phyloP scores from a whole-genome alignment of 140 eudicot genomes.

The Stevia rebaudiana region DNA sequence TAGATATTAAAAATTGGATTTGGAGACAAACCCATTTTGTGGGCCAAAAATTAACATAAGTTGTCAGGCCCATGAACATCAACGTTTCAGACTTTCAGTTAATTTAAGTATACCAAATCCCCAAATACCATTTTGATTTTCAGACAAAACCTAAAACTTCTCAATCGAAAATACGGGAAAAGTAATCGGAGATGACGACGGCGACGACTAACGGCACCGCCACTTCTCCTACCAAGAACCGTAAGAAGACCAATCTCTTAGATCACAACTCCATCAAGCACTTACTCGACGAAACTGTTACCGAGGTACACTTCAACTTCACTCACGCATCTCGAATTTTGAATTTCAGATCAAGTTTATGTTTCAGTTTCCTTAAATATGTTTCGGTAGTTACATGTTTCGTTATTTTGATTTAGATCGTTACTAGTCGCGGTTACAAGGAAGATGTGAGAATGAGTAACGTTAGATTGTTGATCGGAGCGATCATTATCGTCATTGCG shows the following conservation, averaged over 20 bases:
- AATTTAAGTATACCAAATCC: slow-evolving; percentile 9
- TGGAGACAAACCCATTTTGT: too few species aligned
- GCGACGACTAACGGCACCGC: slow-evolving; percentile 31
- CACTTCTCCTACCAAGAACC: slow-evolving; percentile 27
- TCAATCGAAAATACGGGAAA: slow-evolving; percentile 32
- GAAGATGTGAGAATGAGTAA: slow-evolving; percentile 94
- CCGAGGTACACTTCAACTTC: slow-evolving; percentile 53
- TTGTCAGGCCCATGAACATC: slow-evolving; percentile 8
- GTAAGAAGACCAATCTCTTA: slow-evolving; percentile 62
- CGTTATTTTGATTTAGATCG: slow-evolving; percentile 42
- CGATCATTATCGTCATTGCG: slow-evolving; percentile 62
- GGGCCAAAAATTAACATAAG: not conserved
- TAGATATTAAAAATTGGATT: too few species aligned
- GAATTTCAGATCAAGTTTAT: not conserved
- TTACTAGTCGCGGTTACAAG: slow-evolving; percentile 60
- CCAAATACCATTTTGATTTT: slow-evolving; percentile 14
- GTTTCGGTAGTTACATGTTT: not conserved
- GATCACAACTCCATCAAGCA: slow-evolving; percentile 84
- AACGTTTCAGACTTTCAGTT: not conserved
- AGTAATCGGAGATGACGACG: slow-evolving; percentile 34
- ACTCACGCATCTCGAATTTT: not conserved
- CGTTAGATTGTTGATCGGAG: slow-evolving; percentile 67
- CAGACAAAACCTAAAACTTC: slow-evolving; percentile 38
- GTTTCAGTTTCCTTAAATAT: too few species aligned
- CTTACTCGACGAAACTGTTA: slow-evolving; percentile 81